phyloP scores from a whole-genome alignment of 2,329 filamentous ascomycete species.

The Cladosporium sp. region DNA sequence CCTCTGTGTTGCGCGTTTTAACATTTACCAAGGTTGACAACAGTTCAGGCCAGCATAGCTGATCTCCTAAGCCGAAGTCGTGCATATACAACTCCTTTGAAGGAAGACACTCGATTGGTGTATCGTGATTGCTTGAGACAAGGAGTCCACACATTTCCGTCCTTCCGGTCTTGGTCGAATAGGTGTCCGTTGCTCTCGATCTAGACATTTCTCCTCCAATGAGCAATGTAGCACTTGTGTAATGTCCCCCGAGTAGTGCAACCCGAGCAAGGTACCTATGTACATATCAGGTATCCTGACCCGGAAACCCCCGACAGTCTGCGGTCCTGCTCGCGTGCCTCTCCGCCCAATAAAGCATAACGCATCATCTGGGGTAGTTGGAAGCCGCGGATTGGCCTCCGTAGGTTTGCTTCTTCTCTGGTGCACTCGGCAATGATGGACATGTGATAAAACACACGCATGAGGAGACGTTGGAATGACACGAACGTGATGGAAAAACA shows the following conservation, averaged over 20 bases:
- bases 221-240: neutral
- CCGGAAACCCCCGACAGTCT: neutral
- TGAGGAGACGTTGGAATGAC: neutral
- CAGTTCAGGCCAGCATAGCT: neutral
- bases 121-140: neutral
- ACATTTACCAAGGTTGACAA: neutral
- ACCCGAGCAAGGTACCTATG: neutral
- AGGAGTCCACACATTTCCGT: neutral
- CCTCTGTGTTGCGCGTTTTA: neutral
- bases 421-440: neutral
- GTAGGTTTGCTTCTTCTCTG: neutral
- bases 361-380: neutral
- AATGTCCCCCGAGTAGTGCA: neutral
- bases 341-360: constrained; percentile 10
- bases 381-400: neutral
- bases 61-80: neutral
- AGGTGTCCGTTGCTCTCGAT: neutral
- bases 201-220: neutral
- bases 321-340: constrained; percentile 15
- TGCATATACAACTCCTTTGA: neutral
- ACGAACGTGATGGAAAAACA: neutral
- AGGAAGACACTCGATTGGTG: neutral
- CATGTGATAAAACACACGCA: neutral
- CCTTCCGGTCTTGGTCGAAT: neutral
- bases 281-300: neutral